Percentiles rank a stretch among this genome's conserved stretches.
Evolutionary conservation across 1,284 basidiomycete genomes (phyloP).

Genomic region (Apiotrichum veenhuisii): DNA sequence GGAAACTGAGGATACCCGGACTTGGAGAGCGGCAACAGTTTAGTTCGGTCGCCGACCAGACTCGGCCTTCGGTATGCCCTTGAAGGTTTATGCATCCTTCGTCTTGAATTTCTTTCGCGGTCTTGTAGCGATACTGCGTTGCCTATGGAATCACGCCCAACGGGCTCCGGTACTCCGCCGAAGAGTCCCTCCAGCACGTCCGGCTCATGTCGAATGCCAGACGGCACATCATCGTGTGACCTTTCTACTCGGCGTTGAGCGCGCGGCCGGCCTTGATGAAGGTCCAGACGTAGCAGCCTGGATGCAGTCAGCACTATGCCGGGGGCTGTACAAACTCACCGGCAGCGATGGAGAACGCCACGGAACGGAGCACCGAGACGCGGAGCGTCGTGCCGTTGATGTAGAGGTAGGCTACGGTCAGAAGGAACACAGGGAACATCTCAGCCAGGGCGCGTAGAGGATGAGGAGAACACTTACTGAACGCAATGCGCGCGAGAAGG

Average conservation of each 20-base stretch:
- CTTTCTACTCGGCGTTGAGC: slow-evolving; percentile 9
- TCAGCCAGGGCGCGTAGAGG: too few species aligned
- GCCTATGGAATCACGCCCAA: background rate
- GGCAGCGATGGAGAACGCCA: slow-evolving; percentile 10
- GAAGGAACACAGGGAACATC: too few species aligned
- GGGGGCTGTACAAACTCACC: slow-evolving; percentile 30
- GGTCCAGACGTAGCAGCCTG: slow-evolving; percentile 29
- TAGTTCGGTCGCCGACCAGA: too few species aligned
- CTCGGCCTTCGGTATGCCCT: too few species aligned
- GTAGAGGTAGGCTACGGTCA: slow-evolving; percentile 26
- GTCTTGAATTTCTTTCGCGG: too few species aligned
- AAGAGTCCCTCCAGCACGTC: background rate
- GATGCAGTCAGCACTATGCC: background rate
- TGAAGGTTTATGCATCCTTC: too few species aligned
- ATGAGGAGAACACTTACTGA: too few species aligned
- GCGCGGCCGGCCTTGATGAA: slow-evolving; percentile 27
- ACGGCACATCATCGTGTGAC: background rate
- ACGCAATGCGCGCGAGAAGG: slow-evolving; percentile 27
- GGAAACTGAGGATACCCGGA: too few species aligned
- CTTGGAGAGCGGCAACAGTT: too few species aligned
- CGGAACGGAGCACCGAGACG: slow-evolving; percentile 24
- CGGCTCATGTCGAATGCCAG: background rate
- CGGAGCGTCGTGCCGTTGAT: slow-evolving; percentile 25
- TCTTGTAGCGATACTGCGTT: too few species aligned
- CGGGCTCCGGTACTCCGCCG: too few species aligned